Percentiles rank a stretch among this genome's conserved stretches.
Evolutionary conservation across 306 rosid species (phyloP).

Genomic region (Boehmeria nivea): DNA sequence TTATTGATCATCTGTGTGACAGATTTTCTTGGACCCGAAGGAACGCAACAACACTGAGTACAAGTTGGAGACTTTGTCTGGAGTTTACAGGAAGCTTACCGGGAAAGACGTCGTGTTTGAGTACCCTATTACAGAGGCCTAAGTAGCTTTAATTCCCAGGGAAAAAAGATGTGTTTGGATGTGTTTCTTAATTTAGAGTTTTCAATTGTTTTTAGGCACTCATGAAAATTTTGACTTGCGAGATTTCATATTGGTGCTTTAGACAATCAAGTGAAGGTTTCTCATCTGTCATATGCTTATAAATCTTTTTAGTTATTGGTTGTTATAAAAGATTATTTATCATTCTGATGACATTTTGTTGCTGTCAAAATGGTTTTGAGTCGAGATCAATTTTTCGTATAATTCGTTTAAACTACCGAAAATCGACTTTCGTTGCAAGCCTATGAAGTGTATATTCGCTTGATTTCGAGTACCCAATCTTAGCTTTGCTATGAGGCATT

Average conservation of each 20-base stretch:
- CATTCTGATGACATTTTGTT: background rate
- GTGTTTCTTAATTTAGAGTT: background rate
- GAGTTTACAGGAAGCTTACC: conserved; percentile 56
- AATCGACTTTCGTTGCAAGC: no score
- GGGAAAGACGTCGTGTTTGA: conserved; percentile 56
- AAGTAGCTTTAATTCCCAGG: background rate
- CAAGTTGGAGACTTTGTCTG: conserved; percentile 51
- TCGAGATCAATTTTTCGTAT: no score
- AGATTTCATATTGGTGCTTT: conserved; percentile 6
- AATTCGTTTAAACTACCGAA: no score
- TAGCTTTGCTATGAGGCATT: no score
- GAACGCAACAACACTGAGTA: conserved; percentile 62
- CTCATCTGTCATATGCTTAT: no score
- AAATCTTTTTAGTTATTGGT: background rate
- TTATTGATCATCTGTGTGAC: background rate
- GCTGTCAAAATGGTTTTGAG: no score
- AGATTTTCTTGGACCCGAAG: conserved; percentile 60
- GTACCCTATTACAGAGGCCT: conserved; percentile 43
- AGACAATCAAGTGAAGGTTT: conserved; percentile 6
- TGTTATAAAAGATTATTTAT: background rate
- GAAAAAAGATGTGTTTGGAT: background rate
- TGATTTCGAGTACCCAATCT: no score
- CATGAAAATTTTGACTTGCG: conserved; percentile 16
- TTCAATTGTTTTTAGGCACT: conserved; percentile 13
- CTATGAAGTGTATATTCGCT: no score